Evolutionary conservation across 2,329 filamentous ascomycete species (phyloP).

Genomic region (Sordariomycetes sp.): DNA sequence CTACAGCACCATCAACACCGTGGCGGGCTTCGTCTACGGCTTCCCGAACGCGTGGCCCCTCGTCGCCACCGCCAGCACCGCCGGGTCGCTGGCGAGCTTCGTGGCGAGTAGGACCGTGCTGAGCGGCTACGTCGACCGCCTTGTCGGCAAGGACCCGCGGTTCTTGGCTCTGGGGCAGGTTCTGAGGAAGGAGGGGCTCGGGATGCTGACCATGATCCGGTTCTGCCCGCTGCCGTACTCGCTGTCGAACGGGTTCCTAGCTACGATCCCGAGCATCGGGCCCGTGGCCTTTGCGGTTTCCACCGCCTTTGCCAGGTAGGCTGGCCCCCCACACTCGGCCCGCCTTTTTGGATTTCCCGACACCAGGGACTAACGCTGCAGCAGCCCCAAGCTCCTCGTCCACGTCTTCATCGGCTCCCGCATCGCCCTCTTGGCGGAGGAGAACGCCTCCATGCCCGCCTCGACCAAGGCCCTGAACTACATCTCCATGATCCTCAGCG

Average conservation of each 20-base stretch:
- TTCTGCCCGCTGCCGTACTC: slow-evolving; percentile 90
- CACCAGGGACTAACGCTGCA: not conserved
- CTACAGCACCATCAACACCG: slow-evolving; percentile 61
- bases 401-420: slow-evolving; percentile 87
- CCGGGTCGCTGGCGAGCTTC: slow-evolving; percentile 72
- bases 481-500: slow-evolving; percentile 63
- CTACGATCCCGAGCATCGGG: slow-evolving; percentile 82
- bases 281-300: slow-evolving; percentile 68
- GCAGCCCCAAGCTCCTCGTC: slow-evolving; percentile 73
- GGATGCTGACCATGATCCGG: slow-evolving; percentile 82
- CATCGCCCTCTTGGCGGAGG: slow-evolving; percentile 72
- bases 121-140: slow-evolving; percentile 63
- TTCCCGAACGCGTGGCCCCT: slow-evolving; percentile 67
- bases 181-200: slow-evolving; percentile 79
- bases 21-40: slow-evolving; percentile 44
- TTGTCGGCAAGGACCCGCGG: slow-evolving; percentile 73
- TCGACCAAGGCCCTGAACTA: slow-evolving; percentile 77
- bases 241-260: slow-evolving; percentile 85
- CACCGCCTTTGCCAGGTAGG: slow-evolving; percentile 61
- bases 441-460: slow-evolving; percentile 70
- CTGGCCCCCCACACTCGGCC: slow-evolving; percentile 4
- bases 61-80: slow-evolving; percentile 65
- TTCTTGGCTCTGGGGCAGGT: slow-evolving; percentile 85
- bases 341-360: not conserved
- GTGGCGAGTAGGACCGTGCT: slow-evolving; percentile 70